Base-by-base conservation (phyloP, 352 stramenopile genomes). In the Chrysophaeum taylorii region DNA sequence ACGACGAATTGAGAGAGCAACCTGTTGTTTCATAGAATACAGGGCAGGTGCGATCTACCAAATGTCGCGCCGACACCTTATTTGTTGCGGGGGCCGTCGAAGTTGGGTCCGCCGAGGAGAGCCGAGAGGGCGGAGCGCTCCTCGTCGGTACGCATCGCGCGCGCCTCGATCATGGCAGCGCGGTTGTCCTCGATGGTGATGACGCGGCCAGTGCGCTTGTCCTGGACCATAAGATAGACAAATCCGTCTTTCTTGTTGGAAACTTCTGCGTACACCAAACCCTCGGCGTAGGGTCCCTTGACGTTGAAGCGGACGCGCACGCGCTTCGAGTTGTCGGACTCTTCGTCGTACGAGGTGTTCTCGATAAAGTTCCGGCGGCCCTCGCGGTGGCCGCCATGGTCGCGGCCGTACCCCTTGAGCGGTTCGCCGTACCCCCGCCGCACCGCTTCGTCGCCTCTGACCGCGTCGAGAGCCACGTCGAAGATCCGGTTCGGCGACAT, bases 311-410 rank as follows among this genome's bases (percentile, higher is more conserved):
- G 90, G 64, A 96, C 90, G 39, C 89, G 82, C 12, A 73, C 82
- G 16, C 78, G 73, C 45, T 87, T 83, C 21, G 75, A 80, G 39
- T 76, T 76, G 76, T 88, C 90, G 50, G 94, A 87, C 75, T 90
- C 87, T 73, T 86, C 79, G 48, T 84, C 87, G 69, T 96, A 91
- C 75, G 96, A 84, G 25, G 94, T 93, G 79, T 95, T 83, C 75
- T 96, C 92, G 73, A 96, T 93, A 76, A 93, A 94, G 81, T 97
- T 97, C 68, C 90, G 82, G 74, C 92, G 87, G 60, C 92, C 90
- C 76, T 96, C 92, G 38, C 90, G 89, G 80, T 93, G 84, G 5
- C 89, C 87, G 57, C 88, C 88, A 76, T 96, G 87, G 84, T 97
- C 92, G 63, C 91, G 82, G 31, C 92, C 90, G 74, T 96, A 97